phyloP scores from a whole-genome alignment of 1,284 basidiomycete genomes.

The Ganoderma leucocontextum region DNA sequence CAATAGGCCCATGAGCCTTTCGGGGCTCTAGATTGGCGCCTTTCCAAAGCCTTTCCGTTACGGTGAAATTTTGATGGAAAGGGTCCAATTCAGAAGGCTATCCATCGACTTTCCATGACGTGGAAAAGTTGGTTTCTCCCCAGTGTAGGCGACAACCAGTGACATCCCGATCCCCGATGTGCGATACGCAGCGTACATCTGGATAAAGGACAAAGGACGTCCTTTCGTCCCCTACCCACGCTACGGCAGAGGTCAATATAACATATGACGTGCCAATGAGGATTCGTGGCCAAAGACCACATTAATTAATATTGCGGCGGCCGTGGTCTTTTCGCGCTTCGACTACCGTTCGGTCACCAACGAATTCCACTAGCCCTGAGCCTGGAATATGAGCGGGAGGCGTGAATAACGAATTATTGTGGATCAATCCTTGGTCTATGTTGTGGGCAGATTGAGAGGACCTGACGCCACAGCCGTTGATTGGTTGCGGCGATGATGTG shows the following conservation, averaged over 20 bases:
- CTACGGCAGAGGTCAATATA: not conserved
- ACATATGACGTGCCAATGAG: not conserved
- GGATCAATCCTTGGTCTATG: conserved; percentile 4
- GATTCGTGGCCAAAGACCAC: not conserved
- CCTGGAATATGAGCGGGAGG: not conserved
- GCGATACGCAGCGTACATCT: conserved; percentile 5
- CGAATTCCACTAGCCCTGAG: not conserved
- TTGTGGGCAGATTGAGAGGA: conserved; percentile 5
- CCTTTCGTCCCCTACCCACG: not conserved
- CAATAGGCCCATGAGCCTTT: too few species aligned
- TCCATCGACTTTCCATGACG: too few species aligned
- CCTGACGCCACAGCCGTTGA: not conserved
- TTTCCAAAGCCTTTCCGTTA: too few species aligned
- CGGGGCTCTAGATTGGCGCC: too few species aligned
- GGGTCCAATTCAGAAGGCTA: too few species aligned
- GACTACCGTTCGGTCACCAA: not conserved
- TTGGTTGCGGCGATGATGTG: not conserved
- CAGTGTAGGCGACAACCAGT: not conserved
- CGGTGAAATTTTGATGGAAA: too few species aligned
- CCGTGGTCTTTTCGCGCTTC: not conserved
- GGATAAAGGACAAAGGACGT: not conserved
- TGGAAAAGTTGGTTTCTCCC: too few species aligned
- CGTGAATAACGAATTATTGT: not conserved
- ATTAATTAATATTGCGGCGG: not conserved
- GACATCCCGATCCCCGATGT: conserved; percentile 18